Evolutionary conservation across 768 basidiomycete genomes (phyloP), one percentile per base, ranked within the genome.

Genomic region (Dictyophora rubrovolvata): DNA sequence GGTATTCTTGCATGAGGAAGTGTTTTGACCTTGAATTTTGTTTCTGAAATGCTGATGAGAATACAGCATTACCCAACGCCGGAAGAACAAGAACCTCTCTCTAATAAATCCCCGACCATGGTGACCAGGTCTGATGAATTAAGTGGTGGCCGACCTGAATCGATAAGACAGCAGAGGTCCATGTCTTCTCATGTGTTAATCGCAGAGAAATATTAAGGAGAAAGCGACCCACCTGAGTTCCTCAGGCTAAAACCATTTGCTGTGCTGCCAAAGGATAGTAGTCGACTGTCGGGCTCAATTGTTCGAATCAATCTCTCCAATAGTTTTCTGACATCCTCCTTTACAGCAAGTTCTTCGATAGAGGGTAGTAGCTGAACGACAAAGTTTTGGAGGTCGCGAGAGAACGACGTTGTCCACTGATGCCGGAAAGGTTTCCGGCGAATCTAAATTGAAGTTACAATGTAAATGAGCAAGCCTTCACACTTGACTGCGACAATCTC

Each of bases 121-220:
- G 87, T 90, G 64, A 99, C 95, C 48, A 98, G 82, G 78, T 97
- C 90, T 47, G 87, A 79, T 12, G 95, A 86, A 35, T 86, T 63
- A 6, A 79, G 63, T 82, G 83, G 60, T 76, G 88, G 72, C 85
- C 85, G 65, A 59, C 85, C 80, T 9, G 89, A 87, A 71, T 95
- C 91, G 70, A 96, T 91, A 69, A 99, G 79, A 72, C 93, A 97
- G 70, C 94, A 97, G 35, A 99, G 76, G 73, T 99, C 95, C 95
- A 99, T 98, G 73, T 99, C 95, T 97, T 67, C 20, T 35, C 21
- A 47, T 48, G 47, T 18, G 48, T 34, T 17, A n/a, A 5, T 35
- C 9, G 46, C 17, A 17, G 8, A 56, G 14, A 33, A 20, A n/a
- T 51, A 60, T 50, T 55, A 62, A 50, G 20, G 56, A 52, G 22